Conservation (phyloP, 768 basidiomycete genomes). For the Pholiota molesta region DNA sequence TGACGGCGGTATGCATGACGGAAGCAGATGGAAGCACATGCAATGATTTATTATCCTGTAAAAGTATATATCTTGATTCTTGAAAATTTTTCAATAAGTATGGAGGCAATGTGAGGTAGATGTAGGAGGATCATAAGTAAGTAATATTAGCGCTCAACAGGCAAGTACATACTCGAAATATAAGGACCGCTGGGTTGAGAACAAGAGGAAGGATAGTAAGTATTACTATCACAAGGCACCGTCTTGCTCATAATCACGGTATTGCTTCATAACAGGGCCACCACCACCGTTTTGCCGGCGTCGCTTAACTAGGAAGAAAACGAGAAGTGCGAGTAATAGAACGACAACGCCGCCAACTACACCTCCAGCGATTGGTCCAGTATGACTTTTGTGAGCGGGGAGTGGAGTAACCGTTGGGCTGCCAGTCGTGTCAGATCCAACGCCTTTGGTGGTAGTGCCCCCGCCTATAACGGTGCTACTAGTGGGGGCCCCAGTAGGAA, state of each 20-base stretch:
- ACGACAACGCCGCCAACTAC: background rate
- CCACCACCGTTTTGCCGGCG: background rate
- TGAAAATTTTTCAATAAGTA: background rate
- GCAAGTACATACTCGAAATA: background rate
- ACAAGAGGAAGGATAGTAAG: background rate
- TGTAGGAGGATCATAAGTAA: background rate
- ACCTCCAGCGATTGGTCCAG: background rate
- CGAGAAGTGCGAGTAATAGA: background rate
- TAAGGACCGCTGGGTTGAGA: background rate
- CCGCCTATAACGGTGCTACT: background rate
- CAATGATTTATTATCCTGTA: background rate
- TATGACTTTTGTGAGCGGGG: background rate
- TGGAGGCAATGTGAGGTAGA: background rate
- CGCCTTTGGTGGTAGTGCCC: background rate
- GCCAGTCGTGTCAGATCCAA: background rate
- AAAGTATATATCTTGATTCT: no score
- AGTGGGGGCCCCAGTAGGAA: background rate
- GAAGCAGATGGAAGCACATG: background rate
- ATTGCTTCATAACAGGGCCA: background rate
- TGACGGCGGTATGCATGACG: background rate
- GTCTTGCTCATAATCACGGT: conserved; percentile 1
- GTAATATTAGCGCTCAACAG: background rate
- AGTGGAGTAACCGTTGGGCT: background rate
- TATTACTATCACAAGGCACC: background rate
- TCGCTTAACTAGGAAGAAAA: background rate